phyloP scores from a whole-genome alignment of 306 rosid species.

The Macrotyloma uniflorum region DNA sequence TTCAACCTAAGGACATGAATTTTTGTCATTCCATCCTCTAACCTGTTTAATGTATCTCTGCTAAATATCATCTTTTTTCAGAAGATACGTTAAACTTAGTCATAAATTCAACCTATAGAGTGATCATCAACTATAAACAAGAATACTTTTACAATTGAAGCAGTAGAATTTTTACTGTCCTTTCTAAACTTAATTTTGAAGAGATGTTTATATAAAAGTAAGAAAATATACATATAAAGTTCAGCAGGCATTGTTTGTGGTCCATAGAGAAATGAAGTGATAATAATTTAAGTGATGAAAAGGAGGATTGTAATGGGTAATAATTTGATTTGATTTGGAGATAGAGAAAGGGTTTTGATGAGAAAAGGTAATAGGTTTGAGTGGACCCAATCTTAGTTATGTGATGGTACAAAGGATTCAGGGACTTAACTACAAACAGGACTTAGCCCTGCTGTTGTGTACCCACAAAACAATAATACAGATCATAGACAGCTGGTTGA shows the following conservation, averaged over 20 bases:
- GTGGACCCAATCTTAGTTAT: conserved; percentile 34
- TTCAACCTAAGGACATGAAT: background rate
- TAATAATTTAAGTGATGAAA: background rate
- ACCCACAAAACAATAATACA: conserved; percentile 18
- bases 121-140: too few relatives aligned
- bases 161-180: too few relatives aligned
- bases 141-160: too few relatives aligned
- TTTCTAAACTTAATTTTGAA: too few relatives aligned
- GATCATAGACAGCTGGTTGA: conserved; percentile 23
- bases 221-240: too few relatives aligned
- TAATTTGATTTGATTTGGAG: conserved; percentile 14
- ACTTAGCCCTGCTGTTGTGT: conserved; percentile 31
- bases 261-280: background rate
- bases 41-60: background rate
- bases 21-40: background rate
- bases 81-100: background rate
- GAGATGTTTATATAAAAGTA: too few relatives aligned
- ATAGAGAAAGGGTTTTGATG: background rate
- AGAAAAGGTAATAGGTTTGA: conserved; percentile 24
- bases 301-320: background rate
- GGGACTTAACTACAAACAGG: conserved; percentile 27
- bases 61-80: background rate
- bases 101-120: too few relatives aligned
- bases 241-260: background rate
- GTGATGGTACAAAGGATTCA: conserved; percentile 23